phyloP scores from a whole-genome alignment of 768 basidiomycete species.

The Cubamyces sp. region DNA sequence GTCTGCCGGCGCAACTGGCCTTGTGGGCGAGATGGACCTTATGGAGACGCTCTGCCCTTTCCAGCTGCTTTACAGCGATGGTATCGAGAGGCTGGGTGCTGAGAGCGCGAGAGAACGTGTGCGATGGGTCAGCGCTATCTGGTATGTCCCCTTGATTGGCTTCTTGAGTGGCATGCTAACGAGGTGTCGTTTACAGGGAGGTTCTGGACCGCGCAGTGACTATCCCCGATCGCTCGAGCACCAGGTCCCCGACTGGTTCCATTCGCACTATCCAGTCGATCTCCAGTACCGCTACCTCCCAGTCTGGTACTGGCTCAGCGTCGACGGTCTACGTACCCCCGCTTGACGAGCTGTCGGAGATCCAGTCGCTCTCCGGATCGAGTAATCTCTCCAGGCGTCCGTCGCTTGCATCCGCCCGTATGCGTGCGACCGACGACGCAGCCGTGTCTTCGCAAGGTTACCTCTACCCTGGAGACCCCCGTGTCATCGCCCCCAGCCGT shows the following conservation, averaged over 20 bases:
- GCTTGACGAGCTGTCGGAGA: conserved; percentile 71
- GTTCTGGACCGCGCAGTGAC: conserved; percentile 68
- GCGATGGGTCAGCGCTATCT: conserved; percentile 90
- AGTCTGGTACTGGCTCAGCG: conserved; percentile 54
- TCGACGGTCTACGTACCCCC: conserved; percentile 83
- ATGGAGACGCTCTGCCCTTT: conserved; percentile 86
- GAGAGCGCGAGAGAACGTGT: conserved; percentile 86
- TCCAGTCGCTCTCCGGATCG: conserved; percentile 51
- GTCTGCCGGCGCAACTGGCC: conserved; percentile 41
- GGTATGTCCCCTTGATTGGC: conserved; percentile 52
- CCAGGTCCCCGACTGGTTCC: conserved; percentile 57
- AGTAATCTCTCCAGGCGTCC: conserved; percentile 46
- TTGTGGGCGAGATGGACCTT: conserved; percentile 42
- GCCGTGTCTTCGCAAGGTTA: conserved; percentile 68
- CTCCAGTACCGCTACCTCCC: conserved; percentile 44
- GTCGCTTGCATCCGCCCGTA: conserved; percentile 61
- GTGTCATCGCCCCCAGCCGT: conserved; percentile 71
- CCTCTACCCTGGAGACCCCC: conserved; percentile 71
- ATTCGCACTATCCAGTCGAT: conserved; percentile 73
- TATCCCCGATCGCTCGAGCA: conserved; percentile 50
- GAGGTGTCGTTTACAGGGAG: conserved; percentile 55
- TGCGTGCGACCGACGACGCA: conserved; percentile 73
- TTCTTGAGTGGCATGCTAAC: conserved; percentile 6
- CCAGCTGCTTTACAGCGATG: conserved; percentile 88
- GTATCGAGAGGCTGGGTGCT: conserved; percentile 86